A percentile compares a stretch with the other conserved stretches of the same genome.
These are phyloP conservation scores for Brassica nigra DNA, from an alignment of 345 rosid species.

Conservation along the genomic window DNA sequence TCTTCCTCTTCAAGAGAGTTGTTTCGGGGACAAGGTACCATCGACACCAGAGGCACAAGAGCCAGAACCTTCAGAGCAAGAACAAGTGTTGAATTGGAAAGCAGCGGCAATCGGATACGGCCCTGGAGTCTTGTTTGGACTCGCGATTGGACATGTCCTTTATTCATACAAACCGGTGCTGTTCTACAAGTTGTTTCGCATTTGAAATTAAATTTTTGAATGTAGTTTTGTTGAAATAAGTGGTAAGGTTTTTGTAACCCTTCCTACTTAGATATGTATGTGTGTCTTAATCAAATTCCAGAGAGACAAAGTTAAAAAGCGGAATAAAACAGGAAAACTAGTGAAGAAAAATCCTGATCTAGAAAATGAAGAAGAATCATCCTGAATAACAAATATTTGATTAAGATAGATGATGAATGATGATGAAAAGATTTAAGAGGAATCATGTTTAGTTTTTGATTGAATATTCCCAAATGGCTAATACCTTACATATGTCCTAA, in stretches of 20 bases:
- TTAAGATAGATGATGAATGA: too few relatives aligned
- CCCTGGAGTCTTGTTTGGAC: conserved; percentile 1
- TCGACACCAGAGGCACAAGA: not conserved
- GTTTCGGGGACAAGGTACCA: not conserved
- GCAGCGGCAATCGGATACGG: not conserved
- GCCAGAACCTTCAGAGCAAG: not conserved
- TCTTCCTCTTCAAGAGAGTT: not conserved
- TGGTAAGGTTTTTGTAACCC: not conserved
- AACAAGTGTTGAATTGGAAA: not conserved
- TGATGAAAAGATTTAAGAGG: too few relatives aligned
- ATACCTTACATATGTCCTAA: too few relatives aligned
- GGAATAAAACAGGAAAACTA: too few relatives aligned
- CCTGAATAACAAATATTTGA: too few relatives aligned
- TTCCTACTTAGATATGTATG: not conserved
- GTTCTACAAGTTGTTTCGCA: not conserved
- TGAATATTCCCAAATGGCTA: too few relatives aligned
- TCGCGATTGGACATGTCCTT: not conserved
- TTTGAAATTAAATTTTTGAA: not conserved
- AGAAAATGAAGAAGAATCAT: too few relatives aligned
- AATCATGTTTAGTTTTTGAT: too few relatives aligned
- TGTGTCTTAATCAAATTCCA: not conserved
- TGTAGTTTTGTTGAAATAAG: not conserved
- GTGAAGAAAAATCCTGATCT: too few relatives aligned
- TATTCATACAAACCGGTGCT: not conserved
- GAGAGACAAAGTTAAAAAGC: too few relatives aligned